Evolutionary conservation across 2,329 filamentous ascomycete genomes (phyloP).

Genomic region (Ceratocystis smalleyi): DNA sequence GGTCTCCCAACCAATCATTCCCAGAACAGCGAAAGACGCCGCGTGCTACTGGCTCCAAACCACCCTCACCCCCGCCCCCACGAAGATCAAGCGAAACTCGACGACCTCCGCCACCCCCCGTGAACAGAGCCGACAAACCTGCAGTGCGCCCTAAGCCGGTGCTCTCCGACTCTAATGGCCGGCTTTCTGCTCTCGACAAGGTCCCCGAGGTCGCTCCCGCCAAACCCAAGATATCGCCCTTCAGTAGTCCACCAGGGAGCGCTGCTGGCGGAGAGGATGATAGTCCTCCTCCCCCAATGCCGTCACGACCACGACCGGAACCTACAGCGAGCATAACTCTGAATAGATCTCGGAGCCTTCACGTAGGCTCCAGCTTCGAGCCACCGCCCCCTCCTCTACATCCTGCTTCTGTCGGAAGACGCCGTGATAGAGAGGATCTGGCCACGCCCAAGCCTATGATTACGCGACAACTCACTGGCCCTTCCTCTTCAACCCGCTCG

Average conservation of each 20-base stretch:
- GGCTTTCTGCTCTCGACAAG: slow-evolving; percentile 5
- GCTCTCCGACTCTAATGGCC: slow-evolving; percentile 21
- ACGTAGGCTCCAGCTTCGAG: slow-evolving; percentile 14
- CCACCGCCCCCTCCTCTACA: slow-evolving; percentile 15
- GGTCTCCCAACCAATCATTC: slow-evolving; percentile 34
- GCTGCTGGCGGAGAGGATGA: slow-evolving; percentile 24
- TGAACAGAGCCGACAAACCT: slow-evolving; percentile 64
- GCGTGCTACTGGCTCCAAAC: slow-evolving; percentile 31
- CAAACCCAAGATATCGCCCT: slow-evolving; percentile 50
- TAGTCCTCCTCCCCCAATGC: slow-evolving; percentile 23
- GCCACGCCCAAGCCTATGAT: slow-evolving; percentile 7
- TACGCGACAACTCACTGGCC: slow-evolving; percentile 15
- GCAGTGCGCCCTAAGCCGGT: slow-evolving; percentile 22
- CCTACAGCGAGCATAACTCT: slow-evolving; percentile 8
- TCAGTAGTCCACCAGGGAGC: slow-evolving; percentile 71
- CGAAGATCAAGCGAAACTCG: slow-evolving; percentile 44
- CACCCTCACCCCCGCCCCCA: slow-evolving; percentile 49
- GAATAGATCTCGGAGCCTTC: slow-evolving; percentile 16
- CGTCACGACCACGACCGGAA: slow-evolving; percentile 18
- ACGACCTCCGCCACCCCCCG: slow-evolving; percentile 48
- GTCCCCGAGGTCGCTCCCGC: slow-evolving; percentile 16
- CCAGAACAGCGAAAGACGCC: slow-evolving; percentile 36
- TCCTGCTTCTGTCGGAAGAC: slow-evolving; percentile 6
- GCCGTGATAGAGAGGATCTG: slow-evolving; percentile 13
- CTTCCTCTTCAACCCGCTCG: slow-evolving; percentile 7